A percentile compares a stretch with the other conserved stretches of the same genome.
These are phyloP conservation scores for Coemansia sp. DNA, from an alignment of 192 early-diverging fungal genomes.

Conservation along the genomic window DNA sequence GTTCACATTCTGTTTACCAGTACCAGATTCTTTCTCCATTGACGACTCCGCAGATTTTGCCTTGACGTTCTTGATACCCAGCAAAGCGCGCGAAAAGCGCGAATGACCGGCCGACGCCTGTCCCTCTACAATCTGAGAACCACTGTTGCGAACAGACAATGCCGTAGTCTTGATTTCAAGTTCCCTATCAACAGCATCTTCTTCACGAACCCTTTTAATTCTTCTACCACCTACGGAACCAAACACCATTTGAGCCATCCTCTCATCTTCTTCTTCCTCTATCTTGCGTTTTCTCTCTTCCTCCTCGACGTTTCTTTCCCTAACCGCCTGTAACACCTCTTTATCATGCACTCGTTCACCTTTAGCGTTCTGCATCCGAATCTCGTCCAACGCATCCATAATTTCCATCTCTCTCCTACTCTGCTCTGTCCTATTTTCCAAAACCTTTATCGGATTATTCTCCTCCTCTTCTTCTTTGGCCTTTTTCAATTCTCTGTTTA, in stretches of 20 bases:
- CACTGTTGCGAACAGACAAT: not conserved
- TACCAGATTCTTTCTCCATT: not conserved
- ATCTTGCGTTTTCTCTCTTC: slow-evolving; percentile 13
- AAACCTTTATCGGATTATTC: slow-evolving; percentile 90
- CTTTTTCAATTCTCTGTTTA: slow-evolving; percentile 58
- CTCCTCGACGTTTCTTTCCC: slow-evolving; percentile 28
- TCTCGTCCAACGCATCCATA: slow-evolving; percentile 94
- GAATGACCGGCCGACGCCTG: not conserved
- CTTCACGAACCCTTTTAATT: slow-evolving; percentile 38
- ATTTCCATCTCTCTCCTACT: slow-evolving; percentile 98
- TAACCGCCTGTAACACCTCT: slow-evolving; percentile 56
- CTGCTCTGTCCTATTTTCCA: slow-evolving; percentile 92
- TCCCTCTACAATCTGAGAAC: not conserved
- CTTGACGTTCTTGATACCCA: slow-evolving; percentile 24
- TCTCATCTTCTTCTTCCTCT: slow-evolving; percentile 15
- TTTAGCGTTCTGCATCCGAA: slow-evolving; percentile 82
- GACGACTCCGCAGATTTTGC: slow-evolving; percentile 8
- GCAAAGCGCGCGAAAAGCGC: slow-evolving; percentile 16
- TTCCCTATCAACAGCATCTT: not conserved
- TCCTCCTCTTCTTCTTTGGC: slow-evolving; percentile 79
- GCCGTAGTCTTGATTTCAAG: not conserved
- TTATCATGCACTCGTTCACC: slow-evolving; percentile 76
- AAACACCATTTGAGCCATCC: slow-evolving; percentile 32
- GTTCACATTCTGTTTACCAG: not conserved
- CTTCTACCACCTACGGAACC: slow-evolving; percentile 14